Evolutionary conservation across 2,329 filamentous ascomycete genomes (phyloP).

Genomic region (Phaeosphaeria sp.): DNA sequence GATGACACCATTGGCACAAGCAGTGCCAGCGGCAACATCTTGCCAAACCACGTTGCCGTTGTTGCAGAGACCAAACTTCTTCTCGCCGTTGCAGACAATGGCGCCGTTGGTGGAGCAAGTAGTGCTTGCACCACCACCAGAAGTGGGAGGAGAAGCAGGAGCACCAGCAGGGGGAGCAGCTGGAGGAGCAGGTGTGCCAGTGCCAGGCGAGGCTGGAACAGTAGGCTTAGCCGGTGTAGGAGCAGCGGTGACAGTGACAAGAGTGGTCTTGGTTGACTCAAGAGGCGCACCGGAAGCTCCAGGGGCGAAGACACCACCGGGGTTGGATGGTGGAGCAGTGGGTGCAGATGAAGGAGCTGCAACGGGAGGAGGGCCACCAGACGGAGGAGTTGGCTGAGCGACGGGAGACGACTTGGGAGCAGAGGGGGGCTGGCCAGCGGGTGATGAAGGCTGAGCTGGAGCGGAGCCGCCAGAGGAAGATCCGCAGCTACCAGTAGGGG

Average conservation of each 20-base stretch:
- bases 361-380: constrained; percentile 2
- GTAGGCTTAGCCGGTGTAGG: constrained; percentile 21
- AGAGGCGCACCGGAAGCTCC: constrained; percentile 30
- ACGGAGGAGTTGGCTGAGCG: not conserved
- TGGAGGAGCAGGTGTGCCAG: constrained; percentile 23
- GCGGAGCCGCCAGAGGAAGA: constrained; percentile 24
- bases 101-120: constrained; percentile 45
- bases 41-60: constrained; percentile 50
- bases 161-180: constrained; percentile 9
- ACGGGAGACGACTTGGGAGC: constrained; percentile 1
- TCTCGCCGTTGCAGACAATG: constrained; percentile 49
- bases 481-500: constrained; percentile 32
- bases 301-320: constrained; percentile 42
- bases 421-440: constrained; percentile 8
- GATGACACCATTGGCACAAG: constrained; percentile 52
- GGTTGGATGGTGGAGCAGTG: constrained; percentile 21
- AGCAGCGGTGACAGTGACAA: constrained; percentile 34
- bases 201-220: constrained; percentile 18
- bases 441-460: constrained; percentile 13
- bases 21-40: constrained; percentile 52
- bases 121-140: constrained; percentile 17
- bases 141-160: constrained; percentile 1
- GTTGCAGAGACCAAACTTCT: constrained; percentile 53
- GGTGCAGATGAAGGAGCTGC: constrained; percentile 9
- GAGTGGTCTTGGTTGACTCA: constrained; percentile 36